These are phyloP conservation scores for Mangifera indica DNA, from an alignment of 345 rosid genomes.

Conservation along the genomic window DNA sequence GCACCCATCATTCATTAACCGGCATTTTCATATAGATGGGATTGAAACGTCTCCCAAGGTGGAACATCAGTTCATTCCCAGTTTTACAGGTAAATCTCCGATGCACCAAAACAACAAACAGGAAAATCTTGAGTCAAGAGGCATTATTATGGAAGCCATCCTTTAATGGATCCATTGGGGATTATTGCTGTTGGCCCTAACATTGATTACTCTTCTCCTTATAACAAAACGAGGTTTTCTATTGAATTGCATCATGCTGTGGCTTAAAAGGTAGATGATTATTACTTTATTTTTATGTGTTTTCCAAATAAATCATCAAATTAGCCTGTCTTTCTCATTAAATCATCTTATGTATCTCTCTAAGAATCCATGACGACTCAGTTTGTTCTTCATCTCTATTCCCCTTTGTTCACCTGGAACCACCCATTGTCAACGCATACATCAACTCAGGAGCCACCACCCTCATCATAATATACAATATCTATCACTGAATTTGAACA, in stretches of 20 bases:
- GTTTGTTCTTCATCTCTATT: too few species aligned
- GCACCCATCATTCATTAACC: slow-evolving; percentile 17
- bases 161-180: slow-evolving; percentile 41
- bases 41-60: slow-evolving; percentile 44
- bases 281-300: too few species aligned
- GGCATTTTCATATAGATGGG: slow-evolving; percentile 48
- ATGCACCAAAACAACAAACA: slow-evolving; percentile 34
- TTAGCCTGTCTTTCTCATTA: too few species aligned
- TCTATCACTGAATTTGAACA: too few species aligned
- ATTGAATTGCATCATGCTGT: not conserved
- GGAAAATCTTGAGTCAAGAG: slow-evolving; percentile 33
- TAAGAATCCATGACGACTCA: too few species aligned
- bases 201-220: slow-evolving; percentile 35
- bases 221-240: slow-evolving; percentile 35
- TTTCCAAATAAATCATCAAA: too few species aligned
- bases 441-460: slow-evolving; percentile 15
- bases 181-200: slow-evolving; percentile 44
- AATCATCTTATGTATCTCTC: too few species aligned
- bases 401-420: not conserved
- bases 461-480: not conserved
- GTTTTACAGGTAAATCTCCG: slow-evolving; percentile 47
- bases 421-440: slow-evolving; percentile 26
- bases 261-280: not conserved
- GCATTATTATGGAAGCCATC: slow-evolving; percentile 51
- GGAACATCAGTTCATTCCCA: slow-evolving; percentile 83